Conservation (phyloP, 2,329 filamentous ascomycete genomes). For the Ophiostoma piceae region DNA sequence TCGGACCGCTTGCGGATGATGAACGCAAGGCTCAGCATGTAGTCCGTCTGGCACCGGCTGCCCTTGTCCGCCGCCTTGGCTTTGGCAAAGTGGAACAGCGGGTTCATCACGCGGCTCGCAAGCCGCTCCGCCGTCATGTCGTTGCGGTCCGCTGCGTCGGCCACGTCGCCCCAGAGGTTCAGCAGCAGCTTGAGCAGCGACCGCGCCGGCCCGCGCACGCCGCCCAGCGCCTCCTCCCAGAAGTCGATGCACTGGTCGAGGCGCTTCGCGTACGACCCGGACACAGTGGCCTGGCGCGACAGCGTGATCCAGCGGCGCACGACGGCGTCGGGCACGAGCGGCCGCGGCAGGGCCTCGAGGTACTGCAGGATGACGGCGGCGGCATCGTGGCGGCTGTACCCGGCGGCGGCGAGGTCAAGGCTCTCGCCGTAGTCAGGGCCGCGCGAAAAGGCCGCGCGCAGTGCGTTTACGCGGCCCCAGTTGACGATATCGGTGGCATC, state of each 20-base stretch:
- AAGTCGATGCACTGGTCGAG: slow-evolving; percentile 43
- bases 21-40: slow-evolving; percentile 41
- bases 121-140: slow-evolving; percentile 43
- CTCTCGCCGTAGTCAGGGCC: slow-evolving; percentile 38
- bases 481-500: slow-evolving; percentile 22
- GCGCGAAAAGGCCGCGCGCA: slow-evolving; percentile 38
- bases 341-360: slow-evolving; percentile 38
- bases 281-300: slow-evolving; percentile 38
- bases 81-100: slow-evolving; percentile 37
- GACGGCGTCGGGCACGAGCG: slow-evolving; percentile 37
- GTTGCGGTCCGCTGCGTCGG: slow-evolving; percentile 37
- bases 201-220: slow-evolving; percentile 37
- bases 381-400: slow-evolving; percentile 39
- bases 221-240: slow-evolving; percentile 43
- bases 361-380: slow-evolving; percentile 40
- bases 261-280: slow-evolving; percentile 34
- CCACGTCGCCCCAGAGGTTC: slow-evolving; percentile 42
- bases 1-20: slow-evolving; percentile 41
- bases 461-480: slow-evolving; percentile 33
- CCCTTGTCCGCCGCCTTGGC: slow-evolving; percentile 13
- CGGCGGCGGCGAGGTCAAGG: slow-evolving; percentile 28
- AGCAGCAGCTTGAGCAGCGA: slow-evolving; percentile 41
- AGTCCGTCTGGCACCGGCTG: slow-evolving; percentile 36
- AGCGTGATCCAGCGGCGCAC: slow-evolving; percentile 40
- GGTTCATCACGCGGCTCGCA: slow-evolving; percentile 37